These are phyloP conservation scores for Termitomyces sp. DNA, from an alignment of 768 basidiomycete genomes.

Conservation along the genomic window DNA sequence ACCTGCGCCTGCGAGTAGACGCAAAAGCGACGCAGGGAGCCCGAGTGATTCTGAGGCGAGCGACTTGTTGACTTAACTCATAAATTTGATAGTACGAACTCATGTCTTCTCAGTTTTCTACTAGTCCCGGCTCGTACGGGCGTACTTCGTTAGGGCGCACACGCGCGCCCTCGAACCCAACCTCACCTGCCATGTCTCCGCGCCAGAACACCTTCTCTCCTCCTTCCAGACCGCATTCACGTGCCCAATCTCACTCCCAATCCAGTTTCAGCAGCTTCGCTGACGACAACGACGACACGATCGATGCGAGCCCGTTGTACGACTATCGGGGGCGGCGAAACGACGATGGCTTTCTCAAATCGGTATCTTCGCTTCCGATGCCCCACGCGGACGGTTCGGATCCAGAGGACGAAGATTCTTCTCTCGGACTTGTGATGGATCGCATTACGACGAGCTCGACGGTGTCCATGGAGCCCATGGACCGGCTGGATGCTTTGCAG, in stretches of 20 bases:
- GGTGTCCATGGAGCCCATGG: conserved; percentile 65
- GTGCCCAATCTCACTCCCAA: conserved; percentile 47
- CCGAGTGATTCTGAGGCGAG: conserved; percentile 75
- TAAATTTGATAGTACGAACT: conserved; percentile 6
- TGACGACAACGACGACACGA: conserved; percentile 31
- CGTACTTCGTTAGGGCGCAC: conserved; percentile 40
- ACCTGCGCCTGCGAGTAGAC: conserved; percentile 58
- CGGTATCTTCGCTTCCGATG: conserved; percentile 53
- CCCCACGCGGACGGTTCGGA: conserved; percentile 45
- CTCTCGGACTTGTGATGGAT: conserved; percentile 55
- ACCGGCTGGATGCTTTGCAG: conserved; percentile 68
- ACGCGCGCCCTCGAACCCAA: conserved; percentile 72
- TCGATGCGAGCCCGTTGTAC: conserved; percentile 21
- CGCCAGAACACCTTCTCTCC: conserved; percentile 25
- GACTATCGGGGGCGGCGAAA: conserved; percentile 16
- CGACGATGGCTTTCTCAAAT: conserved; percentile 28
- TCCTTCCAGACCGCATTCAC: conserved; percentile 61
- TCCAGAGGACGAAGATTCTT: conserved; percentile 49
- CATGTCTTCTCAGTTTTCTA: conserved; percentile 24
- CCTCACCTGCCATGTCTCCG: conserved; percentile 36
- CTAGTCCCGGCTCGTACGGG: conserved; percentile 38
- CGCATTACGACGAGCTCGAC: conserved; percentile 55
- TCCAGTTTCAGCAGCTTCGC: conserved; percentile 18
- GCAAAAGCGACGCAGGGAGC: conserved; percentile 72
- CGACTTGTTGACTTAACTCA: conserved; percentile 11